Evolutionary conservation across 352 stramenopile species (phyloP), one percentile per base, ranked within the genome.

Genomic region (Pythium volutum): DNA sequence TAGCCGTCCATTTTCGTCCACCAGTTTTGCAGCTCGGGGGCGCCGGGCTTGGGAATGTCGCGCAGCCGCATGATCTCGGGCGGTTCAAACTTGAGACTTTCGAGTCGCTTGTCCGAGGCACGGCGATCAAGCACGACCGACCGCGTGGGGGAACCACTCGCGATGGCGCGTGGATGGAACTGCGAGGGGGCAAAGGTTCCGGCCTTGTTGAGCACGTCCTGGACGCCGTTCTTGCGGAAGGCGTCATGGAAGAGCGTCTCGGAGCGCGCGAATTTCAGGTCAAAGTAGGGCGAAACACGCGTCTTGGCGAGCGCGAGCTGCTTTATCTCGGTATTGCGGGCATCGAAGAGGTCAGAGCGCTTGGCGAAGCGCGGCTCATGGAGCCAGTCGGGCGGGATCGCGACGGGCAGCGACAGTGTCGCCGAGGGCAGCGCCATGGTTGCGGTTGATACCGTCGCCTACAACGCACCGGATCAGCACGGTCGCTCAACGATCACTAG

Each of bases 1-100:
- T 93, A 91, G 6, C 77, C 83, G 2, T 69, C 50, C 23, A 73
- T 64, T 14, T 64, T 59, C 25, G 69, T 85, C 83, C 83, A 92
- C 83, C 83, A 92, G 39, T 71, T 59, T 8, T 53, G 23, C 8
- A 88, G 66, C 25, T 83, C 57, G 3, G 70, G 43, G 0, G 67
- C 62, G 1, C 63, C 63, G 5, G 54, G 38, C 31, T 79, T 84
- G 22, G 81, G 81, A 34, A 85, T 84, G 36, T 87, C 76, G 8
- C 45, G 36, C 9, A 87, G 59, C 1, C 77, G 62, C 64, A 78
- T 69, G 55, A 88, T 74, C 53, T 88, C 77, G 3, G 55, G 62
- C 15, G 77, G 76, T 34, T 89, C 73, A 59, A 87, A 88, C 57
- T 73, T 71, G 14, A 88, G 68, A 48, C 66, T 82, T 25, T 70